Evolutionary conservation across 148 eudicot species (phyloP).

Genomic region (Vaccinium myrtillus): DNA sequence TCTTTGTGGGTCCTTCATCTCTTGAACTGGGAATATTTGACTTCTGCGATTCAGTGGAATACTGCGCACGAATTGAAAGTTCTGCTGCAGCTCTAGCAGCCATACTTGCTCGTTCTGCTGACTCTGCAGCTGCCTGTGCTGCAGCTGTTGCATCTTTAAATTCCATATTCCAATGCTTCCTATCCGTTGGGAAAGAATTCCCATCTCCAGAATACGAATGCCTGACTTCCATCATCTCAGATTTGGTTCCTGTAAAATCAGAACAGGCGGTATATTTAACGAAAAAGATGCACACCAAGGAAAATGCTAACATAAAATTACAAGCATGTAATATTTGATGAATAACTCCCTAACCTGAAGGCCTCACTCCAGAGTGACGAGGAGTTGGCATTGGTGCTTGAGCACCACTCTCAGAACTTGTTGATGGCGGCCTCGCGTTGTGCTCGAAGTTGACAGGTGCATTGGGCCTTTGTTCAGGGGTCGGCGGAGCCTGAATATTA

Average conservation of each 20-base stretch:
- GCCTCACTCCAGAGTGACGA: slow-evolving; percentile 33
- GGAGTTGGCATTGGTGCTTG: slow-evolving; percentile 20
- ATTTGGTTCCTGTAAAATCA: slow-evolving; percentile 37
- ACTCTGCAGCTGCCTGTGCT: slow-evolving; percentile 96
- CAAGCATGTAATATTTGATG: neutral
- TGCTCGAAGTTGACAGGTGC: slow-evolving; percentile 31
- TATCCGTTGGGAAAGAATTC: slow-evolving; percentile 23
- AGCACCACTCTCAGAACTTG: slow-evolving; percentile 29
- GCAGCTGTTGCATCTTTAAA: slow-evolving; percentile 91
- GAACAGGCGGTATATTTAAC: neutral
- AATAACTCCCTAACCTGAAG: slow-evolving; percentile 45
- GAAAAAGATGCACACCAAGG: slow-evolving; percentile 3
- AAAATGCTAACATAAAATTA: neutral
- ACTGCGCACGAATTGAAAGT: slow-evolving; percentile 47
- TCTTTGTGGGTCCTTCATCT: slow-evolving; percentile 27
- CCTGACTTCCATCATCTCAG: slow-evolving; percentile 24
- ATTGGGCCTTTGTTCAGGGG: slow-evolving; percentile 28
- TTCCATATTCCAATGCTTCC: slow-evolving; percentile 69
- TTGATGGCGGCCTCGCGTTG: slow-evolving; percentile 30
- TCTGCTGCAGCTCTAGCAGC: slow-evolving; percentile 99
- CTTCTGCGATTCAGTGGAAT: slow-evolving; percentile 36
- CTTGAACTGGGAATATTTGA: slow-evolving; percentile 23
- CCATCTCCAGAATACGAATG: slow-evolving; percentile 36
- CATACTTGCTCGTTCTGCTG: slow-evolving; percentile 89
- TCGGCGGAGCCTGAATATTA: slow-evolving; percentile 33